Base-by-base conservation (phyloP, 306 rosid species). In the Glycine latifolia region DNA sequence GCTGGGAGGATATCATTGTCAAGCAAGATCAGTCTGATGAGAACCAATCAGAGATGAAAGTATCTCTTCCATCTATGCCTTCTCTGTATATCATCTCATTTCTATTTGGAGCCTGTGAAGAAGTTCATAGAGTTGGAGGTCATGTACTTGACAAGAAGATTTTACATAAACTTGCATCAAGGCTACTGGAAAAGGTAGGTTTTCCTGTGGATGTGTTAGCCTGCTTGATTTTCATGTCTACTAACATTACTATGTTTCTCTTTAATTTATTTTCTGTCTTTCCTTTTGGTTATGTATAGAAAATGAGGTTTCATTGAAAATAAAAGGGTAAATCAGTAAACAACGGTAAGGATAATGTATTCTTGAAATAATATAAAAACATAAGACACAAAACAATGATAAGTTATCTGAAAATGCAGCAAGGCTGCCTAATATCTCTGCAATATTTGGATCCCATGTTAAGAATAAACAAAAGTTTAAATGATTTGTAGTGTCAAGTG, bases 41-140 rank as follows among this genome's bases (percentile, higher is more conserved):
- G 79, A 82, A 74, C 68, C 98, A 87, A 82, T 86, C 91, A 0
- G 98, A 93, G 73, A 89, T 95, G 91, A 95, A 88, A 88, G 93
- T 95, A 81, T 91, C 94, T 77, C 99, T 95, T 73, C 99, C 98
- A 65, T 91, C 94, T 31, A 85, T 95, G 92, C 99, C 99, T 83
- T 95, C 99, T 83, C 89, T 95, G 16, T 92, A 95, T 61, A 73
- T 93, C 78, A 88, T 92, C 62, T 93, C 97, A 47, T 95, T 93
- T 88, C 84, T 93, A 20, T 93, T 93, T 78, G 89, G 89, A 76
- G 96, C 95, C 37, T 93, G 93, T 68, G 96, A 92, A 86, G 99
- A 95, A 89, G 88, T 95, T 87, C 99, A 95, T 79, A 88, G 93
- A 66, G 94, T 93, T 84, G 99, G 99, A 77, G 99, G 99, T 79